Evolutionary conservation across 1,284 basidiomycete species (phyloP).

Genomic region (Austroboletus rostrupii): DNA sequence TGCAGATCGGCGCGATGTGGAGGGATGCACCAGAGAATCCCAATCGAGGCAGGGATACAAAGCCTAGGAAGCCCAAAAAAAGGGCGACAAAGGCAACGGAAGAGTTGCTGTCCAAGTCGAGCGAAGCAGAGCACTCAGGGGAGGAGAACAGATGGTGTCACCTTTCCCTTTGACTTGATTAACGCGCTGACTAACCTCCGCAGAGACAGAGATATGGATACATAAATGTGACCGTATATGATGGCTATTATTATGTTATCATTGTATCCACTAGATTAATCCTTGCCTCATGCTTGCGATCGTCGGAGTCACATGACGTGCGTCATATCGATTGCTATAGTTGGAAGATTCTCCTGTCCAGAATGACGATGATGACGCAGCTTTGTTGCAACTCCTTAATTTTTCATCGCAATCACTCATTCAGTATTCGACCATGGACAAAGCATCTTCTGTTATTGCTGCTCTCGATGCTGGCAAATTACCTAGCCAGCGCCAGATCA

Average conservation of each 20-base stretch:
- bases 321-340: slow-evolving; percentile 4
- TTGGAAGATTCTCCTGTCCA: slow-evolving; percentile 16
- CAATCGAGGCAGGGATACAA: slow-evolving; percentile 48
- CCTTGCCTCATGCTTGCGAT: not conserved
- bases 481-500: slow-evolving; percentile 53
- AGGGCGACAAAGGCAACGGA: slow-evolving; percentile 18
- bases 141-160: slow-evolving; percentile 23
- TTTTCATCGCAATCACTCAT: not conserved
- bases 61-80: slow-evolving; percentile 38
- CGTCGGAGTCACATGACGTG: slow-evolving; percentile 13
- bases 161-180: not conserved
- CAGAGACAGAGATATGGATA: too few species aligned
- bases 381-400: not conserved
- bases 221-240: too few species aligned
- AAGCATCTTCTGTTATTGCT: slow-evolving; percentile 52
- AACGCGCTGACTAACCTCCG: not conserved
- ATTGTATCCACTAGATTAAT: slow-evolving; percentile 13
- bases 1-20: slow-evolving; percentile 52
- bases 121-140: slow-evolving; percentile 21
- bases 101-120: slow-evolving; percentile 20
- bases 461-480: slow-evolving; percentile 65
- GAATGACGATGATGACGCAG: slow-evolving; percentile 13
- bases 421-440: slow-evolving; percentile 47
- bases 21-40: slow-evolving; percentile 56
- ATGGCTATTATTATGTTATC: slow-evolving; percentile 8